Evolutionary conservation across 768 basidiomycete species (phyloP), one percentile per base, ranked within the genome.

Genomic region (Boletales sp.): DNA sequence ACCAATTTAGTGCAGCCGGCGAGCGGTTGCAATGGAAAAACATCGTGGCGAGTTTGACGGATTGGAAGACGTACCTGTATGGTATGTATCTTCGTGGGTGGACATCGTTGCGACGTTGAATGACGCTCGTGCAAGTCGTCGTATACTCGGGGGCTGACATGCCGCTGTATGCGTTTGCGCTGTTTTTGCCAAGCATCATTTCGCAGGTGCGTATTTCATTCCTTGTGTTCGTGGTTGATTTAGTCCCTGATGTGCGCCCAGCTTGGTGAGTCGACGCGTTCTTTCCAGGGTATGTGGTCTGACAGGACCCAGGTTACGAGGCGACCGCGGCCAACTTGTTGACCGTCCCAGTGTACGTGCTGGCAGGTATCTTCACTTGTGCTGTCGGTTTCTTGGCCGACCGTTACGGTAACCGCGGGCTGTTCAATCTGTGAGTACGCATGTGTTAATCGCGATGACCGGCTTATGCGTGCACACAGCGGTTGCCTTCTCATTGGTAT

Each of bases 181-280:
- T 90, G 40, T 91, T 91, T 74, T 69, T 88, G 47, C 88, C 88
- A 0, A 86, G 81, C 38, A 89, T 90, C 61, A 90, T 89, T 64
- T 83, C 78, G 51, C 71, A 84, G 69, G 82, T 84, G 54, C 37
- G 77, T 66, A 15, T 15, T 9, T 15, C 8, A 12, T 29, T 19
- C 8, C 19, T 29, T 36, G 14, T 19, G 12, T 37, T 17, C 5
- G 15, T 37, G 4, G 24, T 6, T 37, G 36, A 17, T 34, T 34
- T 12, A 34, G 15, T 13, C 34, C 34, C 34, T 18, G 7, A 10
- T 12, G 7, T 12, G 34, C 14, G 19, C 29, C 10, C 45, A 77
- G 75, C 71, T 77, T 27, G 74, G 75, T 76, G 59, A 55, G 61
- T 50, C 34, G 40, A 19, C 9, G 38, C 44, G 24, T 7, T 27